Base-by-base conservation (phyloP, 129 eudicot genomes). In the Artemisia argyi region DNA sequence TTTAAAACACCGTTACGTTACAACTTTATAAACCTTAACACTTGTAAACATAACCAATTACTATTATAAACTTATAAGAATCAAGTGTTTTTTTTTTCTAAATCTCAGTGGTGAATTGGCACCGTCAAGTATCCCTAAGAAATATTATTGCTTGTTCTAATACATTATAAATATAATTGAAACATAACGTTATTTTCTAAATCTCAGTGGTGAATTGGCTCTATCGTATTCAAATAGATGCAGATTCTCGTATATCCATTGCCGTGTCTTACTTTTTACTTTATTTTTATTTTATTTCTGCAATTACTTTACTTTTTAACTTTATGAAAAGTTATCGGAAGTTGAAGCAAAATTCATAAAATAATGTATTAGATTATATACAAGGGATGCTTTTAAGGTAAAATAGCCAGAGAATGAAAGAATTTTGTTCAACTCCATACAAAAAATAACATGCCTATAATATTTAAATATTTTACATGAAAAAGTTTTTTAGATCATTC, bases 341-440 rank as follows among this genome's bases (percentile, higher is more conserved):
- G 82, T 78, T 71, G 82, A 63, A 71, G 61, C 20, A 71, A 61
- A 77, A 52, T 77, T 77, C 35, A 53, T 77, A 52, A 3, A 57
- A 70, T 63, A 71, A 71, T 26, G 53, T 16, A 57, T 24, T 66
- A 75, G 5, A 75, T 30, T 68, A 57, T 55, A 66, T 47, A 24
- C 32, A 61, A 44, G 47, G 13, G 65, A 64, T 78, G 56, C 82
- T 78, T 78, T 78, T 78, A 78, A 78, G 82, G 68, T 30, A 64
- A 47, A 70, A 0, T 62, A 77, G 72, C 72, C 71, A 72, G 76
- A 71, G 72, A 78, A 78, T 64, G 65, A 72, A 76, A 71, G 72
- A 78, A 78, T 64, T 73, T 78, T 78, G 82, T 78, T 65, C 53
- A 71, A 78, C 22, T 78, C 82, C 73, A 78, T 71, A 78, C 65